Base-by-base conservation (phyloP, 495 filamentous ascomycete genomes). In the Podospora tetraspora region DNA sequence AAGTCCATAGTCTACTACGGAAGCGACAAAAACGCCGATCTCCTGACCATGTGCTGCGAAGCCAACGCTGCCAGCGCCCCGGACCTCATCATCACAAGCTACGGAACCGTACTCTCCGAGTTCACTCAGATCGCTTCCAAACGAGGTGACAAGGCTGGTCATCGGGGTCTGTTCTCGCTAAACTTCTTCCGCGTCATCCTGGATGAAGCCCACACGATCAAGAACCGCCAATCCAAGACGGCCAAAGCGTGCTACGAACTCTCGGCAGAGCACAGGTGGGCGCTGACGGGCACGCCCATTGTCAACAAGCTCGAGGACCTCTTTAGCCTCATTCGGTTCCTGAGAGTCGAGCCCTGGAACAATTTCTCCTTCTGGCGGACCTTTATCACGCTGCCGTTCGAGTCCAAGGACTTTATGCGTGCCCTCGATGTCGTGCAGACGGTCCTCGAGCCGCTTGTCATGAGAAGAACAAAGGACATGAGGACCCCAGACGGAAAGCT, bases 351-450 rank as follows among this genome's bases (percentile, higher is more conserved):
- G 73, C 95, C 95, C 1, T 99, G 95, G 95, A 92, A 89, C 67
- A 98, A 97, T 76, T 98, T 98, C 75, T 95, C 93, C 4, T 99
- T 96, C 80, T 99, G 95, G 95, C 92, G 94, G 69, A 98, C 96
- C 0, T 99, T 99, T 78, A 99, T 99, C 71, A 99, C 96, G 0
- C 88, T 94, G 16, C 95, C 95, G 0, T 99, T 99, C 64, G 95
- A 99, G 75, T 92, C 91, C 0, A 96, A 95, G 70, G 90, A 99
- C 71, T 97, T 92, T 70, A 86, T 97, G 61, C 89, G 93, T 6
- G 95, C 96, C 3, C 84, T 99, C 9, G 95, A 98, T 74, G 96
- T 99, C 4, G 96, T 99, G 2, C 95, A 99, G 73, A 98, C 93
- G 0, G 95, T 99, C 0, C 80, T 99, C 23, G 96, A 99, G 72